Percentiles rank a stretch among this genome's conserved stretches.
Evolutionary conservation across 495 filamentous ascomycete species (phyloP).

Genomic region (Aspergillus sclerotiicarbonarius): DNA sequence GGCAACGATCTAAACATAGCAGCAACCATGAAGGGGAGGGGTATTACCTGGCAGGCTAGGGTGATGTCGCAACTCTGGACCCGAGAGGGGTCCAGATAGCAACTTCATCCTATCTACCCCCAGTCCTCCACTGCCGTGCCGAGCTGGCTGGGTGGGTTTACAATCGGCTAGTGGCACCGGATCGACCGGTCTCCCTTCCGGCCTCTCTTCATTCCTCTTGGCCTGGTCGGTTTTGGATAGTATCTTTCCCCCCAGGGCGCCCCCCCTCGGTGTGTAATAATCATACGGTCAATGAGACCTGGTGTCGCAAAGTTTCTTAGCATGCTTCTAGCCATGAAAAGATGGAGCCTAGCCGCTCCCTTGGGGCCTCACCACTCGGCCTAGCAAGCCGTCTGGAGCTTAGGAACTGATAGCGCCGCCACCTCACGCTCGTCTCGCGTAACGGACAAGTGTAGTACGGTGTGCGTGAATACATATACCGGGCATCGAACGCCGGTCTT

Average conservation of each 20-base stretch:
- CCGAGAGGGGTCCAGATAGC: no score
- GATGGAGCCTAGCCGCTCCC: not conserved
- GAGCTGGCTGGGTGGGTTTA: not conserved
- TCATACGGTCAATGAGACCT: not conserved
- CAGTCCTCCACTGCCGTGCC: no score
- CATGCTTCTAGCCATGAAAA: not conserved
- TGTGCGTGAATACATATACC: slow-evolving; percentile 19
- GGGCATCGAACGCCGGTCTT: slow-evolving; percentile 14
- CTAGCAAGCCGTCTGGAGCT: slow-evolving; percentile 16
- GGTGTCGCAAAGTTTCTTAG: not conserved
- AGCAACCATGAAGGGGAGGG: not conserved
- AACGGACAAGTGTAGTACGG: slow-evolving; percentile 16
- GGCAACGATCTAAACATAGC: not conserved
- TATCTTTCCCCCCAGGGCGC: not conserved
- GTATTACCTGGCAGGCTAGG: not conserved
- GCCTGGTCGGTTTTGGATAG: not conserved
- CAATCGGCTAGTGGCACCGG: slow-evolving; percentile 20
- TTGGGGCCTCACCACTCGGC: not conserved
- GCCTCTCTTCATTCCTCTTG: slow-evolving; percentile 7
- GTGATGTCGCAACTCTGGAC: no score
- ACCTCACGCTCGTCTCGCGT: slow-evolving; percentile 20
- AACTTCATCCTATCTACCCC: no score
- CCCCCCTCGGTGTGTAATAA: not conserved
- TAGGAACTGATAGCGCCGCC: slow-evolving; percentile 24
- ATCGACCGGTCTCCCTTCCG: slow-evolving; percentile 14